Evolutionary conservation across 805 yeast species (phyloP), one percentile per base, ranked within the genome.

Genomic region (Metschnikowia kunwiensis): DNA sequence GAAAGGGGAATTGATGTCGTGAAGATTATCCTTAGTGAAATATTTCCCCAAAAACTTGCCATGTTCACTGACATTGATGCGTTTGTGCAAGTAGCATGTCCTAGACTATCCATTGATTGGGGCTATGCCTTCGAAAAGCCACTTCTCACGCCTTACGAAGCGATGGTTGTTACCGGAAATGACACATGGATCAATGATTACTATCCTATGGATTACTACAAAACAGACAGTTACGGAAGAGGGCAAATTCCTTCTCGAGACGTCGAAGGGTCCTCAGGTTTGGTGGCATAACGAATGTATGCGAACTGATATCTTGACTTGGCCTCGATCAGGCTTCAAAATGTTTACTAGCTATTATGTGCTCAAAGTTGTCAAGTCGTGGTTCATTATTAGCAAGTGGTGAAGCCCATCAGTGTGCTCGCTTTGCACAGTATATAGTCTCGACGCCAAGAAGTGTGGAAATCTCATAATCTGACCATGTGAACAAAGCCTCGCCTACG

Each of bases 31-130:
- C 60, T 93, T 11, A 84, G 95, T 38, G 98, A 93, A 58, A 87
- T 93, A 13, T 89, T 93, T 61, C 98, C 98, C 0, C 84, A 79
- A 34, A 93, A 93, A 51, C 66, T 93, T 24, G 82, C 96, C 8
- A 82, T 85, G 81, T 93, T 93, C 61, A 89, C 86, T 51, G 93
- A 86, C 52, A 77, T 91, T 12, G 98, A 93, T 60, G 95, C 89
- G 2, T 93, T 93, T 71, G 85, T 93, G 10, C 98, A 93, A 61
- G 95, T 93, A 3, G 98, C 98, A 0, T 93, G 98, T 57, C 98
- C 98, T 0, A 71, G 98, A 52, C 65, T 93, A 30, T 86, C 96
- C 2, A 91, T 93, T 27, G 98, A 93, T 59, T 93, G 98, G 98
- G 98, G 98, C 0, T 93, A 93, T 58, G 98, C 98, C 0, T 93